Percentiles rank a stretch among this genome's conserved stretches.
phyloP scores from a whole-genome alignment of 1,284 basidiomycete species.

The Anthracocystis setariae region DNA sequence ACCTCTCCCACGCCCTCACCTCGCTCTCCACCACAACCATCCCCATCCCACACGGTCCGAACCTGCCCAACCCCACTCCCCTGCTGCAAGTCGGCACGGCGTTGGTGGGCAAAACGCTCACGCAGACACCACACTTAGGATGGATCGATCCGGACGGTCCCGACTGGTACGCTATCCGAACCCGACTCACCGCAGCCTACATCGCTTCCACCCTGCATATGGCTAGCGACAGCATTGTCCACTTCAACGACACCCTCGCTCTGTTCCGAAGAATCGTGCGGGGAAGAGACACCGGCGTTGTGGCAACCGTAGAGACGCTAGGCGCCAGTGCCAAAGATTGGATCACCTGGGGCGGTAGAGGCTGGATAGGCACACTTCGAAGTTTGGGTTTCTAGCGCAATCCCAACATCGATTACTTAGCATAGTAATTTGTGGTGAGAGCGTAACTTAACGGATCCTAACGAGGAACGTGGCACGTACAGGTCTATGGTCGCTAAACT shows the following conservation, averaged over 20 bases:
- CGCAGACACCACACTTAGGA: constrained; percentile 6
- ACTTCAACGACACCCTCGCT: constrained; percentile 15
- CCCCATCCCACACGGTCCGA: constrained; percentile 12
- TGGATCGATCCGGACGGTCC: constrained; percentile 34
- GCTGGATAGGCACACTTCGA: constrained; percentile 37
- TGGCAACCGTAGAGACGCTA: constrained; percentile 1
- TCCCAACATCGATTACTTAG: neutral
- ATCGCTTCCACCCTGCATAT: constrained; percentile 28
- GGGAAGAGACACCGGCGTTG: constrained; percentile 14
- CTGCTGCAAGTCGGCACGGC: constrained; percentile 12
- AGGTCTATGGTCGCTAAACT: constrained; percentile 48
- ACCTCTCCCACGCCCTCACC: constrained; percentile 23
- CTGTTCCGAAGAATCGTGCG: constrained; percentile 14
- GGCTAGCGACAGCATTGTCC: neutral
- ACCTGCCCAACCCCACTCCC: constrained; percentile 22
- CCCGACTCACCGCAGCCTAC: constrained; percentile 19
- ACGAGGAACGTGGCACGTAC: constrained; percentile 44
- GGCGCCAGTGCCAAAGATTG: constrained; percentile 6
- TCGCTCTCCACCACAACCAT: constrained; percentile 19
- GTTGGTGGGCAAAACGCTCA: constrained; percentile 8
- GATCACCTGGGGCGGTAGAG: constrained; percentile 37
- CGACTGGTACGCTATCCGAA: constrained; percentile 26
- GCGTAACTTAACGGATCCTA: constrained; percentile 14
- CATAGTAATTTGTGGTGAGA: neutral
- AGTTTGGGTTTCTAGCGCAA: constrained; percentile 20